Evolutionary conservation across 2,329 filamentous ascomycete genomes (phyloP).

Genomic region (Aspergillus sp.): DNA sequence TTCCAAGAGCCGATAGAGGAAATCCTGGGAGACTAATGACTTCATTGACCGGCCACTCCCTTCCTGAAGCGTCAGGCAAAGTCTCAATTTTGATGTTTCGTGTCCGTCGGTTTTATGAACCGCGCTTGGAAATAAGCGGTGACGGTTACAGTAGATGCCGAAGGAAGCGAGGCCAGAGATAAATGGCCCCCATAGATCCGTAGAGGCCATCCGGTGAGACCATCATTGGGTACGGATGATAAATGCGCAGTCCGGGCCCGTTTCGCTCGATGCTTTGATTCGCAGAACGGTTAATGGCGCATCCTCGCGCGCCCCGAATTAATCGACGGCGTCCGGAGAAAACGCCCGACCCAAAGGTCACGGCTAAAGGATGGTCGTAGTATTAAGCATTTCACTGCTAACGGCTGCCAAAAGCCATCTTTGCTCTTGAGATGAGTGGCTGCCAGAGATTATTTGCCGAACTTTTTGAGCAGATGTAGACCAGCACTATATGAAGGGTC

Average conservation of each 20-base stretch:
- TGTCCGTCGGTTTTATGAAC: neutral
- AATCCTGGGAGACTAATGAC: neutral
- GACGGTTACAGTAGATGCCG: neutral
- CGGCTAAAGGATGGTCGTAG: neutral
- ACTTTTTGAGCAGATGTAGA: neutral
- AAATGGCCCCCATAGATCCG: neutral
- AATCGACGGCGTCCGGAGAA: neutral
- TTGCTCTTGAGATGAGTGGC: neutral
- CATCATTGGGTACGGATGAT: neutral
- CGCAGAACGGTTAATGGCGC: neutral
- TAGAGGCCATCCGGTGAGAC: neutral
- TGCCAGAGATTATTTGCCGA: neutral
- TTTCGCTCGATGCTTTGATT: neutral
- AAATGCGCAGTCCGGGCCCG: neutral
- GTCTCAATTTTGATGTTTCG: slow-evolving; percentile 1
- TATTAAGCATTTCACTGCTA: neutral
- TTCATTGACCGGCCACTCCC: neutral
- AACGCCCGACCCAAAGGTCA: neutral
- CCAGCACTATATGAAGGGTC: neutral
- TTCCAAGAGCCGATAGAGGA: neutral
- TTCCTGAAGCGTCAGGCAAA: neutral
- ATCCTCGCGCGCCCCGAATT: neutral
- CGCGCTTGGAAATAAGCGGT: neutral
- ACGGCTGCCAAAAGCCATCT: neutral
- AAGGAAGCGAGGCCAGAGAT: neutral